A percentile compares a stretch with the other conserved stretches of the same genome.
Conservation (phyloP, 345 rosid genomes). For the Mangifera indica region DNA sequence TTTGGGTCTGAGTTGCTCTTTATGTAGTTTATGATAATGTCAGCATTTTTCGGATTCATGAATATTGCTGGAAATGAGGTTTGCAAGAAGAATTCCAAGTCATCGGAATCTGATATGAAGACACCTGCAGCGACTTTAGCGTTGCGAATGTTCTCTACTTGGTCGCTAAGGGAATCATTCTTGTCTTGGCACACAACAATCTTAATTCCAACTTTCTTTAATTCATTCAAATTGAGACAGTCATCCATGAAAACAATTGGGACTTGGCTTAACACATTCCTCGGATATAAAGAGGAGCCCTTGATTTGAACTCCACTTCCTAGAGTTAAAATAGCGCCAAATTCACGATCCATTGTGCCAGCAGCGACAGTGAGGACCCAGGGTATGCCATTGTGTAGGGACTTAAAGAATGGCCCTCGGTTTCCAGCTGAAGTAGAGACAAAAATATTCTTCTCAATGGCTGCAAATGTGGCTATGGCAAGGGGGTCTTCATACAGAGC, state of each 20-base stretch:
- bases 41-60: constrained; percentile 26
- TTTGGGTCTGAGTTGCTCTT: constrained; percentile 28
- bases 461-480: constrained; percentile 54
- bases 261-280: constrained; percentile 11
- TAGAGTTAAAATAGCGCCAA: constrained; percentile 28
- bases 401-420: constrained; percentile 27
- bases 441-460: constrained; percentile 44
- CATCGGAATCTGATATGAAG: constrained; percentile 39
- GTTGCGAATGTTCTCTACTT: constrained; percentile 21
- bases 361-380: constrained; percentile 54
- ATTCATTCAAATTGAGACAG: constrained; percentile 27
- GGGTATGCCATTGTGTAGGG: constrained; percentile 47
- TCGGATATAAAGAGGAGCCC: constrained; percentile 40
- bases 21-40: constrained; percentile 38
- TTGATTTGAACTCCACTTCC: constrained; percentile 24
- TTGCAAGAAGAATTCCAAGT: constrained; percentile 18
- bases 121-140: constrained; percentile 34
- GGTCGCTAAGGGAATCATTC: constrained; percentile 25
- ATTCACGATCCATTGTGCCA: constrained; percentile 43
- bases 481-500: constrained; percentile 43
- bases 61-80: constrained; percentile 36
- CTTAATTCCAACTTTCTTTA: constrained; percentile 25
- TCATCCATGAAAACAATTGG: constrained; percentile 41
- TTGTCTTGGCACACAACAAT: constrained; percentile 50
- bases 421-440: constrained; percentile 55